Evolutionary conservation across 768 basidiomycete genomes (phyloP).

Genomic region (Leucogyrophana mollusca): DNA sequence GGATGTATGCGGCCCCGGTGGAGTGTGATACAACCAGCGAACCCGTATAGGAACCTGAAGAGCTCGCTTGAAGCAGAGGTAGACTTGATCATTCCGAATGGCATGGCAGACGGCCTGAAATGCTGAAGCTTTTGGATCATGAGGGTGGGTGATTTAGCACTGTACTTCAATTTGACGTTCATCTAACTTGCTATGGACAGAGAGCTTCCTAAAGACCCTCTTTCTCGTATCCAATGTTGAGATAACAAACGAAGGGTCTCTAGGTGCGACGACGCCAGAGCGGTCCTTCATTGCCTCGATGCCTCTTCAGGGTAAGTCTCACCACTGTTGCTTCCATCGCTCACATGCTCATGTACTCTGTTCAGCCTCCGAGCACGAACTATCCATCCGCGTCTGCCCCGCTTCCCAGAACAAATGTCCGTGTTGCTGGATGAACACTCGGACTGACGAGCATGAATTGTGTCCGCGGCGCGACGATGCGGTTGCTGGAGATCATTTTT

Average conservation of each 20-base stretch:
- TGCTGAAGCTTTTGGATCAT: constrained; percentile 46
- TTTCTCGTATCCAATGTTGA: constrained; percentile 85
- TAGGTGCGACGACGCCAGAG: constrained; percentile 43
- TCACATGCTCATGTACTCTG: too few relatives aligned
- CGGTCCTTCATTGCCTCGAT: constrained; percentile 53
- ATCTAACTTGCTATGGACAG: constrained; percentile 34
- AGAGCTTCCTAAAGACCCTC: constrained; percentile 61
- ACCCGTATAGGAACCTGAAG: constrained; percentile 55
- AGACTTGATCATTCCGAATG: too few relatives aligned
- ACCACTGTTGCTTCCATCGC: background rate
- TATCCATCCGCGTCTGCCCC: constrained; percentile 59
- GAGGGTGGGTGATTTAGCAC: constrained; percentile 21
- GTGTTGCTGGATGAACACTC: constrained; percentile 84
- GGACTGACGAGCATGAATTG: constrained; percentile 46
- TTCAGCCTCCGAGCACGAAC: too few relatives aligned
- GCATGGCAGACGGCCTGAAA: constrained; percentile 21
- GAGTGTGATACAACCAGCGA: constrained; percentile 1
- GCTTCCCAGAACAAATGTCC: constrained; percentile 74
- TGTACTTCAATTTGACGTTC: background rate
- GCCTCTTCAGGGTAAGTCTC: constrained; percentile 42
- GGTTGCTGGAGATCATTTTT: too few relatives aligned
- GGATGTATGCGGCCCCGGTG: background rate
- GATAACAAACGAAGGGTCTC: too few relatives aligned
- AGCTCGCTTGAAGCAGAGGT: constrained; percentile 79
- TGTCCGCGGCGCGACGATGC: constrained; percentile 74